Evolutionary conservation across 1,284 basidiomycete species (phyloP).

Genomic region (Cryptococcus sp.): DNA sequence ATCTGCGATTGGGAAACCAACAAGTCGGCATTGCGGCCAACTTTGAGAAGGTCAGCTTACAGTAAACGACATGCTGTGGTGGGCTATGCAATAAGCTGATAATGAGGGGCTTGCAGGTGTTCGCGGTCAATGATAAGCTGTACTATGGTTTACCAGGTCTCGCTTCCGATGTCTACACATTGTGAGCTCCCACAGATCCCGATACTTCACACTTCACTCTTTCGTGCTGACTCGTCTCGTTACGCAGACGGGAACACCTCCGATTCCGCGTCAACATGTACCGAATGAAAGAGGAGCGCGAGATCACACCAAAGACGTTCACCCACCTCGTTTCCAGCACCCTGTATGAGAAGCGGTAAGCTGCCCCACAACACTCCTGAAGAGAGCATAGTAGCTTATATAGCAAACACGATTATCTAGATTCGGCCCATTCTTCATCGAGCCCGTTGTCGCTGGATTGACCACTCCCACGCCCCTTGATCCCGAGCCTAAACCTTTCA

Average conservation of each 20-base stretch:
- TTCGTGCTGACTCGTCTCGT: neutral
- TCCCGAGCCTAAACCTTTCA: conserved; percentile 84
- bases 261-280: conserved; percentile 98
- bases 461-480: conserved; percentile 62
- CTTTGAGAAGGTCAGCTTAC: conserved; percentile 83
- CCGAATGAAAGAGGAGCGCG: conserved; percentile 97
- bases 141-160: conserved; percentile 92
- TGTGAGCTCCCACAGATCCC: conserved; percentile 60
- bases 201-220: too few species aligned
- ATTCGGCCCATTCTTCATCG: conserved; percentile 96
- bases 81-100: conserved; percentile 11
- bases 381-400: neutral
- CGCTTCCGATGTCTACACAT: conserved; percentile 87
- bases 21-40: conserved; percentile 85
- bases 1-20: conserved; percentile 87
- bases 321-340: conserved; percentile 94
- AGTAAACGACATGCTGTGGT: too few species aligned
- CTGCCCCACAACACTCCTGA: neutral
- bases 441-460: conserved; percentile 93
- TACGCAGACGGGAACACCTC: conserved; percentile 74
- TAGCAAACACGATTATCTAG: conserved; percentile 32
- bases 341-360: conserved; percentile 85
- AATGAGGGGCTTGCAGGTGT: conserved; percentile 64
- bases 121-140: conserved; percentile 89
- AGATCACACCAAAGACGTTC: conserved; percentile 95